These are phyloP conservation scores for Penicillium cinerascens DNA, from an alignment of 495 filamentous ascomycete genomes.

Conservation along the genomic window DNA sequence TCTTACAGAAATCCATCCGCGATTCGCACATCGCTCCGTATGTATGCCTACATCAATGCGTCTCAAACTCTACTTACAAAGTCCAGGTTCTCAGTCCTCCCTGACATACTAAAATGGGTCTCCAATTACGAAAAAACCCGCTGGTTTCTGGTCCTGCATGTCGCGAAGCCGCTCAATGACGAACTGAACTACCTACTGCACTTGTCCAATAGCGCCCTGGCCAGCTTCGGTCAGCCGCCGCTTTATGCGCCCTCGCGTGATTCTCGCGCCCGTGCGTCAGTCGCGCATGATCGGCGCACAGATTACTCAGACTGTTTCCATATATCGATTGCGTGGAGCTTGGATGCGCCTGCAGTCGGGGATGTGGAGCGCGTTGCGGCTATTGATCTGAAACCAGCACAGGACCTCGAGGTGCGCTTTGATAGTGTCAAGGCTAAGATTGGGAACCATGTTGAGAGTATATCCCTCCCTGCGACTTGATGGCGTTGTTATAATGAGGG, in stretches of 20 bases:
- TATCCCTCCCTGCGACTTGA: constrained; percentile 35
- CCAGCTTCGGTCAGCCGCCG: constrained; percentile 61
- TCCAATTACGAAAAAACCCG: constrained; percentile 70
- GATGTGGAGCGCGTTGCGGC: constrained; percentile 30
- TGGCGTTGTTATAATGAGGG: neutral
- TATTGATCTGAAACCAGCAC: constrained; percentile 25
- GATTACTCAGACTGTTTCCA: constrained; percentile 63
- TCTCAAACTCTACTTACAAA: neutral
- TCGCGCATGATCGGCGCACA: neutral
- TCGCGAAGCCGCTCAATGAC: constrained; percentile 45
- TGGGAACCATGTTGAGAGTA: constrained; percentile 65
- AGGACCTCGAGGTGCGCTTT: constrained; percentile 27
- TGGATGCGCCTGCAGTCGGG: constrained; percentile 32
- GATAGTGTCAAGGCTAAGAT: constrained; percentile 66
- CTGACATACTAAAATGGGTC: constrained; percentile 59
- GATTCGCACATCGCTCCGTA: constrained; percentile 45
- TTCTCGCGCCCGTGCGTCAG: constrained; percentile 2
- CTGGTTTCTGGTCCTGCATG: constrained; percentile 80
- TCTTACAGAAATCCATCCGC: constrained; percentile 30
- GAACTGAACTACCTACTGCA: constrained; percentile 61
- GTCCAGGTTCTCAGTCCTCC: constrained; percentile 49
- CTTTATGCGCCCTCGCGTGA: constrained; percentile 52
- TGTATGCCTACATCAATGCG: constrained; percentile 8
- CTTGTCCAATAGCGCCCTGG: constrained; percentile 60
- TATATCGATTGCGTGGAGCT: constrained; percentile 75